Evolutionary conservation across 2,329 filamentous ascomycete genomes (phyloP), one percentile per base, ranked within the genome.

Genomic region (Didymella arachidicola): DNA sequence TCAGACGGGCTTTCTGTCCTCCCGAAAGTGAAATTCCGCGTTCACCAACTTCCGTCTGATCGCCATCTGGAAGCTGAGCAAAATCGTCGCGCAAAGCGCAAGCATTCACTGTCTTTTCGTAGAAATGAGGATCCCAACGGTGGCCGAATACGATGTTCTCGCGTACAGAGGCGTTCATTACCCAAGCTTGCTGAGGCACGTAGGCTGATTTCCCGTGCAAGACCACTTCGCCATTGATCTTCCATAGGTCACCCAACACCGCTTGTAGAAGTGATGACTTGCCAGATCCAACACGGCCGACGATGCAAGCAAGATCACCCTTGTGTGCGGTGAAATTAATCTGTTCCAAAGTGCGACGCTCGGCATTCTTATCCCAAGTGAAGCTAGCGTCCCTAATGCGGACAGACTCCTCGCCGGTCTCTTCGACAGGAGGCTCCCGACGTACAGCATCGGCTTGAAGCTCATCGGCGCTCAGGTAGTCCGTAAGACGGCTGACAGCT

Each of bases 121-220:
- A 99, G 78, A 99, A 99, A 29, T 89, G 85, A 5, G 93, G 89
- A 77, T 99, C 94, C 82, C 91, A 97, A 45, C 92, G 89, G 78
- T 99, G 93, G 1, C 95, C 95, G 72, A 99, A 99, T 4, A 97
- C 84, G 67, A 99, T 97, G 73, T 99, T 99, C 73, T 99, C 95
- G 69, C 93, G 92, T 56, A 99, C 93, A 29, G 91, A 96, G 8
- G 95, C 95, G 73, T 99, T 99, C 88, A 98, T 94, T 51, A 99
- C 91, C 95, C 96, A 99, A 19, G 93, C 83, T 70, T 91, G 88
- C 76, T 99, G 96, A 16, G 93, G 91, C 58, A 96, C 95, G 75
- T 98, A 99, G 1, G 95, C 95, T 39, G 92, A 86, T 27, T 84
- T 87, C 45, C 95, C 96, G 67, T 91, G 88, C 10, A 99, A 84